Base-by-base conservation (phyloP, 208 protist genomes). In the Tritrichomonas foetus region DNA sequence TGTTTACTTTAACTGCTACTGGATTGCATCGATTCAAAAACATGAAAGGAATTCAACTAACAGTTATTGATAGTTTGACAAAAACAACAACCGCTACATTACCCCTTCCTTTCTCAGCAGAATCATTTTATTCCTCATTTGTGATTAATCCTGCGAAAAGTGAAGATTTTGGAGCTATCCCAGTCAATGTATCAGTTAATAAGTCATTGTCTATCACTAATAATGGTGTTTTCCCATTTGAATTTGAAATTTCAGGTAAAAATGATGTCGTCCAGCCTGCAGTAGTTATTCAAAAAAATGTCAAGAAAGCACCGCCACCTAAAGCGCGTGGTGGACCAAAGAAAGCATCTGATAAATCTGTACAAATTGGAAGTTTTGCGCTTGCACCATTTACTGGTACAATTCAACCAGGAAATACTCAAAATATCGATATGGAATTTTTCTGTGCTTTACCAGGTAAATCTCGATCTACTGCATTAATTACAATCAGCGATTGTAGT, bases 221-320 rank as follows among this genome's bases (percentile, higher is more conserved):
- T 49, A 89, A 89, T 30, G 78, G 78, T 16, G 25, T 49, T 44
- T 89, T 89, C 47, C 78, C 78, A 57, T 89, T 89, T 49, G 47
- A 89, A 53, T 89, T 57, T n/a, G 78, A 89, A 53, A 89, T 89
- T 53, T 5, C 33, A n/a, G n/a, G n/a, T 3, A 89, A 89, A 50
- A 25, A 1, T 27, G 47, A 61, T n/a, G n/a, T 27, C 33, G 30
- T 89, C 39, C n/a, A 82, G 33, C 74, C 41, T 20, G 41, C 30
- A 30, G 33, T 47, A 50, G 1, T 30, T 20, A 3, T 22, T 30
- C 16, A 33, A 30, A 22, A 20, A 20, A 82, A 82, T n/a, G 74
- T 33, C 0, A 82, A 82, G 16, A 82, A 82, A 39, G 27, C 44
- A 50, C 8, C 74, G 0, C 41, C 74, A 30, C 33, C 33, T 8